Evolutionary conservation across 139 green algal genomes (phyloP).

Genomic region (Nannochloris sp.): DNA sequence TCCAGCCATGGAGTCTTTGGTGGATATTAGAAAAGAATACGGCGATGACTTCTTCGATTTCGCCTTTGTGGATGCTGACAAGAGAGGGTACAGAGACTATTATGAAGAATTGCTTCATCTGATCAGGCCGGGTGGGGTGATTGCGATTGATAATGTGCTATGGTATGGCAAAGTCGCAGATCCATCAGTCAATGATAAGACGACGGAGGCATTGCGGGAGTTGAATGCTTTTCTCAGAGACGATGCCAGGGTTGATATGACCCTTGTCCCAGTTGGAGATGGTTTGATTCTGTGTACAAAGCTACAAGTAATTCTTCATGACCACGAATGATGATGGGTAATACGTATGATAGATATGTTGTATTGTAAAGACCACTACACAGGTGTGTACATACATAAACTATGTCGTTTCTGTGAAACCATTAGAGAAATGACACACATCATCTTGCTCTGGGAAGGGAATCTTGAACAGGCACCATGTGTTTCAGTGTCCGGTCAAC

Average conservation of each 20-base stretch:
- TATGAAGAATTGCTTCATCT: slow-evolving; percentile 76
- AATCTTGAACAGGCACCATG: too few relatives aligned
- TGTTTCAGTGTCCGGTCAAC: too few relatives aligned
- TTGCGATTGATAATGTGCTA: slow-evolving; percentile 89
- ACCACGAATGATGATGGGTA: slow-evolving; percentile 1
- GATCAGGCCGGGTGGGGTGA: slow-evolving; percentile 72
- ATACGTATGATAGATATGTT: not conserved
- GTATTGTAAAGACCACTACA: too few relatives aligned
- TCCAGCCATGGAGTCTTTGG: slow-evolving; percentile 25
- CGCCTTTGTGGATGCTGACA: slow-evolving; percentile 90
- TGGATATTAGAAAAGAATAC: slow-evolving; percentile 14
- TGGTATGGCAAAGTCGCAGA: slow-evolving; percentile 66
- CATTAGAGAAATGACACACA: too few relatives aligned
- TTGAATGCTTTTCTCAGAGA: slow-evolving; percentile 63
- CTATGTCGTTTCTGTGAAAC: too few relatives aligned
- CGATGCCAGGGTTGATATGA: slow-evolving; percentile 60
- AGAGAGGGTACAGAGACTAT: slow-evolving; percentile 70
- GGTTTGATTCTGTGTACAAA: slow-evolving; percentile 75
- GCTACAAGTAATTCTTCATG: not conserved
- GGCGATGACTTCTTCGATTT: slow-evolving; percentile 59
- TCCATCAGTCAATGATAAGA: slow-evolving; percentile 29
- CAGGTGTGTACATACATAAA: too few relatives aligned
- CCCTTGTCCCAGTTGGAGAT: slow-evolving; percentile 74
- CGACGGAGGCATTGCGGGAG: slow-evolving; percentile 50
- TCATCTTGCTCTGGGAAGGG: too few relatives aligned